Percentiles rank a stretch among this genome's conserved stretches.
phyloP scores from a whole-genome alignment of 768 basidiomycete species.

The Chiua virens region DNA sequence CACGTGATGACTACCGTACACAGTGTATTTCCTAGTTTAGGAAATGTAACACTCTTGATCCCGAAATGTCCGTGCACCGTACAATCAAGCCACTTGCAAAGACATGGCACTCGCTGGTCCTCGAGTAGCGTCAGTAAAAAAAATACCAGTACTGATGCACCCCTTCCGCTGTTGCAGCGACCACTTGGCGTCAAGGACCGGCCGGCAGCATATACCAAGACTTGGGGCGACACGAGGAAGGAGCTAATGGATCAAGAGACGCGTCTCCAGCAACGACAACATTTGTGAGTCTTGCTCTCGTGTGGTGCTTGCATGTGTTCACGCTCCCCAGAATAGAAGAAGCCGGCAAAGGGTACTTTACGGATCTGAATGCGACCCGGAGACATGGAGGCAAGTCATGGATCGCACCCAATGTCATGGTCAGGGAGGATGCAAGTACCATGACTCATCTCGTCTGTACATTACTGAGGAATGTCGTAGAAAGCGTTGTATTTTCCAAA shows the following conservation, averaged over 20 bases:
- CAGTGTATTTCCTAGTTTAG: constrained; percentile 18
- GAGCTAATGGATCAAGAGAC: constrained; percentile 73
- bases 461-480: constrained; percentile 40
- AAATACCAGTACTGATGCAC: constrained; percentile 1
- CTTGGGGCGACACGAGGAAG: constrained; percentile 60
- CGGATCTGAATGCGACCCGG: constrained; percentile 79
- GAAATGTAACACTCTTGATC: constrained; percentile 10
- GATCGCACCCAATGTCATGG: constrained; percentile 87
- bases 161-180: constrained; percentile 47
- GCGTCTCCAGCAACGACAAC: constrained; percentile 67
- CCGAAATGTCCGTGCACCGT: constrained; percentile 21
- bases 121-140: constrained; percentile 3
- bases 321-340: constrained; percentile 49
- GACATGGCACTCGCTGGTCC: constrained; percentile 15
- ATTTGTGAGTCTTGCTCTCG: constrained; percentile 40
- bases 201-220: constrained; percentile 59
- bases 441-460: neutral
- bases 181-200: constrained; percentile 76
- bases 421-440: constrained; percentile 80
- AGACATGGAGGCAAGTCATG: constrained; percentile 91
- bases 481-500: constrained; percentile 92
- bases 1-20: constrained; percentile 25
- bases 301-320: neutral
- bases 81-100: constrained; percentile 7
- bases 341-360: constrained; percentile 81